A percentile compares a stretch with the other conserved stretches of the same genome.
phyloP scores from a whole-genome alignment of 805 yeast genomes.

The Ogataea ganodermae region DNA sequence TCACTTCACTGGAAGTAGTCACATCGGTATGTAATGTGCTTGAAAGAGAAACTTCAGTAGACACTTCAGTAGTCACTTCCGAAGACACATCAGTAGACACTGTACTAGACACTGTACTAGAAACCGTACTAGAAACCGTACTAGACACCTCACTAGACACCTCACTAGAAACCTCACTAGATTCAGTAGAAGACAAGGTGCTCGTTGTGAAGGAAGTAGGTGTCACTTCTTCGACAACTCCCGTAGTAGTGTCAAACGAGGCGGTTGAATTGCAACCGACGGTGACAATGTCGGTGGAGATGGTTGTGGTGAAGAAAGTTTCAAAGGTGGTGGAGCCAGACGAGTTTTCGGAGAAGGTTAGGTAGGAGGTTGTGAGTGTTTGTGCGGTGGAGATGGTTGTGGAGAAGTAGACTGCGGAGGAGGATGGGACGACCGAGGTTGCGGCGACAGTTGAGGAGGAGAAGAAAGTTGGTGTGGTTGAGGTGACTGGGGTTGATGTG shows the following conservation, averaged over 20 bases:
- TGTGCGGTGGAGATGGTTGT: neutral
- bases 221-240: neutral
- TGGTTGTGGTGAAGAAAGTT: neutral
- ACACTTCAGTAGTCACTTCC: too few relatives aligned
- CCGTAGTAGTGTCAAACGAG: neutral
- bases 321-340: neutral
- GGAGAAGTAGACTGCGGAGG: neutral
- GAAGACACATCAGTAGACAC: too few relatives aligned
- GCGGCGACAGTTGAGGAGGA: neutral
- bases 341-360: conserved; percentile 2
- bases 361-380: conserved; percentile 5
- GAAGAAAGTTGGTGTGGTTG: neutral
- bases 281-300: conserved; percentile 1
- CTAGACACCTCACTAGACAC: too few relatives aligned
- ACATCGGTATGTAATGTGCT: too few relatives aligned
- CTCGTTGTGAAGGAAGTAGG: too few relatives aligned
- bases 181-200: too few relatives aligned
- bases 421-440: conserved; percentile 6
- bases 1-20: too few relatives aligned
- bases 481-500: neutral
- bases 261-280: neutral
- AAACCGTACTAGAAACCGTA: too few relatives aligned
- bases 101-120: too few relatives aligned
- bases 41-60: too few relatives aligned
- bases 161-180: too few relatives aligned